Evolutionary conservation across 352 stramenopile species (phyloP).

Genomic region (Globisporangium apiculatum): DNA sequence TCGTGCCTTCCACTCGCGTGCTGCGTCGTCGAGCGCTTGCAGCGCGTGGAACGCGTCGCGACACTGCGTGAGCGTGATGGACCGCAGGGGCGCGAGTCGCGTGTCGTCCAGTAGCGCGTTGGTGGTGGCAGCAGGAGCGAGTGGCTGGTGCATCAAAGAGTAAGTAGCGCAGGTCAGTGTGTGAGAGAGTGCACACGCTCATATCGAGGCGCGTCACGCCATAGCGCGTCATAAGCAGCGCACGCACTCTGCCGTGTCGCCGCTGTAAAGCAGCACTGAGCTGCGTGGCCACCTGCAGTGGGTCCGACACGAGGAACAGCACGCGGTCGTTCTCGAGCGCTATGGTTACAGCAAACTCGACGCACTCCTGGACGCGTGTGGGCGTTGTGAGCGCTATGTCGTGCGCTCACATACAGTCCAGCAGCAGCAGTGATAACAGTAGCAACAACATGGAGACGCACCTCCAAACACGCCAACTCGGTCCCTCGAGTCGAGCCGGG

Average conservation of each 20-base stretch:
- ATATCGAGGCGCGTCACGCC: too few relatives aligned
- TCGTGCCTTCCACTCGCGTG: constrained; percentile 22
- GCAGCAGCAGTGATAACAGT: background rate
- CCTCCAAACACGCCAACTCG: background rate
- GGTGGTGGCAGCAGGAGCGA: background rate
- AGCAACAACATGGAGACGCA: background rate
- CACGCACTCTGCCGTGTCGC: background rate
- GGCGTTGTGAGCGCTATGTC: background rate
- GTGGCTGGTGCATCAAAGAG: background rate
- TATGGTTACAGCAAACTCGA: constrained; percentile 14
- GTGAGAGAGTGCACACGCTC: background rate
- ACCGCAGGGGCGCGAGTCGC: constrained; percentile 18
- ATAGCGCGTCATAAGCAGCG: background rate
- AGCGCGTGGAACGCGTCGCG: constrained; percentile 30
- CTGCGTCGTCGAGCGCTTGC: constrained; percentile 21
- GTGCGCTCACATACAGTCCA: background rate
- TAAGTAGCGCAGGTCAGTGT: background rate
- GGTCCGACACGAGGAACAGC: constrained; percentile 14
- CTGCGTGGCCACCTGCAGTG: constrained; percentile 6
- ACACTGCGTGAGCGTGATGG: constrained; percentile 26
- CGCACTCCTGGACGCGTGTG: constrained; percentile 1
- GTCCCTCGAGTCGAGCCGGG: background rate
- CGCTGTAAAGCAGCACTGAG: constrained; percentile 8
- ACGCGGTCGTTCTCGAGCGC: constrained; percentile 9
- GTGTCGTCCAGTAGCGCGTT: constrained; percentile 5